Evolutionary conservation across 768 basidiomycete species (phyloP).

Genomic region (Leccinum olivaceopallidum): DNA sequence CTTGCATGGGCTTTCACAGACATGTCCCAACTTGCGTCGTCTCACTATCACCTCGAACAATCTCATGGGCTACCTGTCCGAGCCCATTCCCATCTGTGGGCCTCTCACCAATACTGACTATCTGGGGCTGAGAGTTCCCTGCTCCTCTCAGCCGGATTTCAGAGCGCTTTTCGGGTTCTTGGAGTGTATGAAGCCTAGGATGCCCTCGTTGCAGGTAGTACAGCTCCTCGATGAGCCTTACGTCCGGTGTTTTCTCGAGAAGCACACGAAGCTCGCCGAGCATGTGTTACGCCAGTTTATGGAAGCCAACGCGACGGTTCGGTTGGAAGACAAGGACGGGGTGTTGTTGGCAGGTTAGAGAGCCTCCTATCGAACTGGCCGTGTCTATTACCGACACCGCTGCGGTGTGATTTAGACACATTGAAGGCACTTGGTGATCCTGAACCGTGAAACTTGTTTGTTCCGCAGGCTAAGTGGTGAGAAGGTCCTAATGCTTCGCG

Average conservation of each 20-base stretch:
- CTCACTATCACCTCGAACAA: background rate
- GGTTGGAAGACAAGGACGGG: slow-evolving; percentile 26
- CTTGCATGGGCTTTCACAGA: background rate
- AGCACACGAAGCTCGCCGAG: slow-evolving; percentile 15
- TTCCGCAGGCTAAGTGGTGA: background rate
- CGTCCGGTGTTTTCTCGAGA: slow-evolving; percentile 18
- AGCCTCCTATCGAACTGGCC: background rate
- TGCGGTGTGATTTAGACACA: slow-evolving; percentile 14
- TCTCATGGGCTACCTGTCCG: background rate
- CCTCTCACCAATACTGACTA: background rate
- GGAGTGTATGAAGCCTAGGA: slow-evolving; percentile 5
- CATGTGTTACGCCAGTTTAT: slow-evolving; percentile 13
- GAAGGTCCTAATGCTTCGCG: background rate
- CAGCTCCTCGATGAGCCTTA: slow-evolving; percentile 21
- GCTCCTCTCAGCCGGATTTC: slow-evolving; percentile 7
- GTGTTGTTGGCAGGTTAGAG: slow-evolving; percentile 24
- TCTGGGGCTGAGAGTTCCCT: background rate
- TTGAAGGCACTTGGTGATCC: slow-evolving; percentile 6
- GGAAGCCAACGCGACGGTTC: slow-evolving; percentile 6
- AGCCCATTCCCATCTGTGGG: background rate
- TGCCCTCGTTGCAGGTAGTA: slow-evolving; percentile 23
- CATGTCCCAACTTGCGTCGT: background rate
- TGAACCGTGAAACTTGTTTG: background rate
- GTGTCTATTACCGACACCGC: background rate
- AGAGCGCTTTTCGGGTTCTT: slow-evolving; percentile 15